Evolutionary conservation across 2,329 filamentous ascomycete genomes (phyloP).

Genomic region (Hirsutella rhossiliensis): DNA sequence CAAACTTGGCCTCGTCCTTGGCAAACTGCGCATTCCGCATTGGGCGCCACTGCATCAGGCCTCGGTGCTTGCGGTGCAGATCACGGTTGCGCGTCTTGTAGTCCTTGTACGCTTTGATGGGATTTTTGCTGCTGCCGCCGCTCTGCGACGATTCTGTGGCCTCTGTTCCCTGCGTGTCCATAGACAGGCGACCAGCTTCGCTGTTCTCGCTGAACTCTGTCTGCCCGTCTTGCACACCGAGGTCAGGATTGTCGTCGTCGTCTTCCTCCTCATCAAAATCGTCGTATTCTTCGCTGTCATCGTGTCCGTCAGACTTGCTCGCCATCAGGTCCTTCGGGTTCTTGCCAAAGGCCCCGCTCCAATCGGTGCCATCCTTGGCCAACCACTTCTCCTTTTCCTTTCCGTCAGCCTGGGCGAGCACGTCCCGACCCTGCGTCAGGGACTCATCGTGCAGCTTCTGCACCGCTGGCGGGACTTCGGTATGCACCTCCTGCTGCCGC

Average conservation of each 20-base stretch:
- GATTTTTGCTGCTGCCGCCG: constrained; percentile 33
- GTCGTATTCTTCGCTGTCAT: constrained; percentile 26
- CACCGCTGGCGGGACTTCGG: constrained; percentile 61
- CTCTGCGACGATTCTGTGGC: constrained; percentile 18
- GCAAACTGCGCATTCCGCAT: constrained; percentile 77
- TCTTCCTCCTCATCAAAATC: constrained; percentile 19
- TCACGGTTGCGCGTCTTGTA: constrained; percentile 58
- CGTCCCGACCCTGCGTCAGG: constrained; percentile 65
- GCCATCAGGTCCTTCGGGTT: constrained; percentile 48
- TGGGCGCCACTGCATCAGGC: constrained; percentile 91
- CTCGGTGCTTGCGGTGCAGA: constrained; percentile 75
- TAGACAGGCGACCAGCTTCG: constrained; percentile 19
- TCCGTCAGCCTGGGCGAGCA: constrained; percentile 59
- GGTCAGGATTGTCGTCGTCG: constrained; percentile 30
- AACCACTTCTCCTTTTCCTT: constrained; percentile 72
- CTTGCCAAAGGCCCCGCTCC: constrained; percentile 74
- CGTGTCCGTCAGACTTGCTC: constrained; percentile 12
- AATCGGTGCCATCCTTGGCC: constrained; percentile 68
- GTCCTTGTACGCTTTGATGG: constrained; percentile 45
- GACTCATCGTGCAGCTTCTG: constrained; percentile 73
- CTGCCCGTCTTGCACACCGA: constrained; percentile 48
- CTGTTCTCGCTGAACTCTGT: constrained; percentile 16
- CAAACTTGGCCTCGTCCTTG: constrained; percentile 76
- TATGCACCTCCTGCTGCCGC: constrained; percentile 54
- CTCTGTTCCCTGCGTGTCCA: constrained; percentile 26